Base-by-base conservation (phyloP, 495 filamentous ascomycete genomes). In the Xylaria palmicola region DNA sequence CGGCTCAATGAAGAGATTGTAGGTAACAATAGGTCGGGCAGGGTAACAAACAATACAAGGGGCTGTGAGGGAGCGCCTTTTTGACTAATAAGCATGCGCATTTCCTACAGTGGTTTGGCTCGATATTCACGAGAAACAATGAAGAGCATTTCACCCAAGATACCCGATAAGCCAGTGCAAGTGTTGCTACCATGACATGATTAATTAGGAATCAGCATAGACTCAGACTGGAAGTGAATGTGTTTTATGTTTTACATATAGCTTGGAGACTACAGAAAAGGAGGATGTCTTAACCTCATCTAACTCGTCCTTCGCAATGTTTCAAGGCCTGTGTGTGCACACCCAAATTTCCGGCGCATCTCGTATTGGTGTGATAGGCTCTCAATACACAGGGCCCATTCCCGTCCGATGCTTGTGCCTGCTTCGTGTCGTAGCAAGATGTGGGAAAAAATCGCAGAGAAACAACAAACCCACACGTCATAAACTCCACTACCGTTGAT, bases 221-320 rank as follows among this genome's bases (percentile, higher is more conserved):
- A 17, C 1, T 45, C 19, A 13, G 9, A 29, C 39, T 15, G 19
- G 58, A 37, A 60, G 58, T 53, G 48, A 60, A 45, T 39, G 57
- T 44, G 45, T 45, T n/a, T n/a, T 52, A 26, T 59, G 36, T 53
- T 60, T 53, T 52, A 60, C 58, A 60, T 52, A 26, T 36, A 32
- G 34, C 45, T 40, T 17, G 29, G 26, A 45, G 48, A 44, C 39
- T 32, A 37, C n/a, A 41, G 17, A 43, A 12, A 44, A 37, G 36
- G n/a, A 27, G 24, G 22, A 40, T 22, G 32, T 19, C 27, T 44
- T 20, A 44, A 17, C 29, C 37, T 49, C 37, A 30, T 60, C 49
- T 45, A 29, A 27, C 48, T 45, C 17, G 36, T 30, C 51, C 51
- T 54, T 22, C n/a, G 8, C 22, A n/a, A 41, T 30, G 51, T 22